Evolutionary conservation across 345 rosid genomes (phyloP).

Genomic region (Passiflora organensis): DNA sequence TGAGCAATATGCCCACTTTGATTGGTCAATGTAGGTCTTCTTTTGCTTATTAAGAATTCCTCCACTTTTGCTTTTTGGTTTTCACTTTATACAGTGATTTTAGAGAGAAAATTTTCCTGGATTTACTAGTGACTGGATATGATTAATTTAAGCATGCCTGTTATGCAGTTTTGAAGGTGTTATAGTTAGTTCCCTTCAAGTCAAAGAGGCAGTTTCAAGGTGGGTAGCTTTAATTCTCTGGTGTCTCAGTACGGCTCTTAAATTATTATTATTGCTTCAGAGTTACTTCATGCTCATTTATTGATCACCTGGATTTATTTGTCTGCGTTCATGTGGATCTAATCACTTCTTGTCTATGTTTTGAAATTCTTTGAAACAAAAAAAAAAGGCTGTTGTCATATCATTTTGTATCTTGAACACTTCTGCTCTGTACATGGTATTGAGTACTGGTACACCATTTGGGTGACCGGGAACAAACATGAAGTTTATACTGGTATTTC

Average conservation of each 20-base stretch:
- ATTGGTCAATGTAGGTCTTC: constrained; percentile 79
- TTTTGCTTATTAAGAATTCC: constrained; percentile 11
- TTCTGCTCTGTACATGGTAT: no score
- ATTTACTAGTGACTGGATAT: constrained; percentile 15
- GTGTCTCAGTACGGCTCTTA: background rate
- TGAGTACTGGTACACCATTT: no score
- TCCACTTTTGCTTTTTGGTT: background rate
- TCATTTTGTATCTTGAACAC: no score
- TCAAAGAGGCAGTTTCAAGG: constrained; percentile 80
- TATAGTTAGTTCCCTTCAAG: constrained; percentile 77
- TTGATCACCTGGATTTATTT: background rate
- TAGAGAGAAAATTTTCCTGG: background rate
- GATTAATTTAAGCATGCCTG: constrained; percentile 22
- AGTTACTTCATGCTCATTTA: constrained; percentile 1
- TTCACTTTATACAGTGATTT: constrained; percentile 4
- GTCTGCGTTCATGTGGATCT: constrained; percentile 4
- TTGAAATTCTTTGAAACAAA: no score
- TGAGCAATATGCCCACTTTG: constrained; percentile 48
- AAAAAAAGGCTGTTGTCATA: no score
- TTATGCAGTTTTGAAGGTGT: constrained; percentile 80
- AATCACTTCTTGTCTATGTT: no score
- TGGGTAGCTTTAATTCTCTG: constrained; percentile 22
- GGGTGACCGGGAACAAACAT: no score
- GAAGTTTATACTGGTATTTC: no score
- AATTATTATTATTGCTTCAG: constrained; percentile 13